Evolutionary conservation across 2,329 filamentous ascomycete species (phyloP).

Genomic region (Colletotrichum tofieldiae): DNA sequence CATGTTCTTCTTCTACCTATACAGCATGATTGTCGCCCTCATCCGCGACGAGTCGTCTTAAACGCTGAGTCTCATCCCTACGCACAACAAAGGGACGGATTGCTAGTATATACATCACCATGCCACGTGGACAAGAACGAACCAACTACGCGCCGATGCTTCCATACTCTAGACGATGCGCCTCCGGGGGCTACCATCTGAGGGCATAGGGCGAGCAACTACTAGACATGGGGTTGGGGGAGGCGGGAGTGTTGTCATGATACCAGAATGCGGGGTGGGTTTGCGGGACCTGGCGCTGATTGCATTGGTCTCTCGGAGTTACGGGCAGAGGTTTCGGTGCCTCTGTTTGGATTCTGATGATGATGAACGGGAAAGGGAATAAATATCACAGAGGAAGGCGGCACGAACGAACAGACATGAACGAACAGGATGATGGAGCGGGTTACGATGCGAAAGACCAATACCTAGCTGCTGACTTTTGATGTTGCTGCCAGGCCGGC

Average conservation of each 20-base stretch:
- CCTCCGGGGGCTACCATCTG: conserved; percentile 32
- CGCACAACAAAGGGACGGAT: conserved; percentile 43
- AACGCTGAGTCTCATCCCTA: conserved; percentile 49
- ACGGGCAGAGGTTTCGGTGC: conserved; percentile 21
- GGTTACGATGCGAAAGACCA: conserved; percentile 44
- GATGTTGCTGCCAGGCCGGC: conserved; percentile 42
- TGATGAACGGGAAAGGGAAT: conserved; percentile 39
- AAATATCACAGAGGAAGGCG: conserved; percentile 17
- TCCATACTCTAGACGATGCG: conserved; percentile 16
- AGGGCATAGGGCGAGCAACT: conserved; percentile 11
- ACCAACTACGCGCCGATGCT: conserved; percentile 10
- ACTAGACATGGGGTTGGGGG: conserved; percentile 24
- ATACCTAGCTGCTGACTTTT: conserved; percentile 44
- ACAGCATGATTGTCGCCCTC: conserved; percentile 97
- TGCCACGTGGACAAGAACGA: conserved; percentile 32
- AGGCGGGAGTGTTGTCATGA: conserved; percentile 35
- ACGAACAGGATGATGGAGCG: conserved; percentile 13
- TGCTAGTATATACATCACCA: conserved; percentile 36
- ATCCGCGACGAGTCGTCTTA: conserved; percentile 95
- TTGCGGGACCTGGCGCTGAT: conserved; percentile 19
- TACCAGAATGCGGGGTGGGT: conserved; percentile 38
- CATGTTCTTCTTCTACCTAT: conserved; percentile 99
- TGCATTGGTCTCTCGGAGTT: conserved; percentile 24
- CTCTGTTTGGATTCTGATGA: conserved; percentile 39
- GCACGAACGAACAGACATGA: neutral